Conservation (phyloP, 352 stramenopile species). For the Globisporangium paroecandrum region DNA sequence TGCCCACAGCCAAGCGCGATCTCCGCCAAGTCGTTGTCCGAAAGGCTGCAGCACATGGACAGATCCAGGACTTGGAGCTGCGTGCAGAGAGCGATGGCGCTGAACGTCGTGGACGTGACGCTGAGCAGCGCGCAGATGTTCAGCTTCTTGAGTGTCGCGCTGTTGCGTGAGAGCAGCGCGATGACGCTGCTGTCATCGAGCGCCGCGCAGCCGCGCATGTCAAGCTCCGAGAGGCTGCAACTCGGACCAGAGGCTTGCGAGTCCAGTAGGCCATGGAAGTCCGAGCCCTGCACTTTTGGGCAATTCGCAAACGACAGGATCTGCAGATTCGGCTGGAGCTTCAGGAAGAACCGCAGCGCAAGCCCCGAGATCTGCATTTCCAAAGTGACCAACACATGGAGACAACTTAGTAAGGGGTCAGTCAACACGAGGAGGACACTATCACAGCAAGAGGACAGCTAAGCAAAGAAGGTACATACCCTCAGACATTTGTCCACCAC, state of each 20-base stretch:
- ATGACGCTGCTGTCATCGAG: conserved; percentile 47
- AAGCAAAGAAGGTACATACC: conserved; percentile 22
- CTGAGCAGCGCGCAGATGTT: conserved; percentile 58
- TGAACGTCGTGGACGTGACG: conserved; percentile 53
- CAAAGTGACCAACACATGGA: not conserved
- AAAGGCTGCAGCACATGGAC: conserved; percentile 67
- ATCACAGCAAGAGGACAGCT: not conserved
- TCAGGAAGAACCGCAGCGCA: conserved; percentile 53
- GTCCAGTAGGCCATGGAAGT: conserved; percentile 31
- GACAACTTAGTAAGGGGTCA: not conserved
- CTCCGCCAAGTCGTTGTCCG: conserved; percentile 43
- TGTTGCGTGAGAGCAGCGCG: conserved; percentile 49
- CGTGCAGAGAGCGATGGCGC: conserved; percentile 47
- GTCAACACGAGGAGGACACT: not conserved
- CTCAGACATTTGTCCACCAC: conserved; percentile 65
- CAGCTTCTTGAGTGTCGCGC: conserved; percentile 43
- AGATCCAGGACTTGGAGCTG: conserved; percentile 65
- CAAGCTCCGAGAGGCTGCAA: conserved; percentile 32
- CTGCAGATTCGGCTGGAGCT: conserved; percentile 41
- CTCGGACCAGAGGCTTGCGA: conserved; percentile 8
- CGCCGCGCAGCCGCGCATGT: conserved; percentile 51
- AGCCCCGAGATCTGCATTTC: conserved; percentile 52
- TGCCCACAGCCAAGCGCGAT: conserved; percentile 42
- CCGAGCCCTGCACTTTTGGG: conserved; percentile 46
- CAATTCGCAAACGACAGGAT: conserved; percentile 63